Percentiles rank a stretch among this genome's conserved stretches.
These are phyloP conservation scores for Salix udensis DNA, from an alignment of 345 rosid genomes.

Conservation along the genomic window DNA sequence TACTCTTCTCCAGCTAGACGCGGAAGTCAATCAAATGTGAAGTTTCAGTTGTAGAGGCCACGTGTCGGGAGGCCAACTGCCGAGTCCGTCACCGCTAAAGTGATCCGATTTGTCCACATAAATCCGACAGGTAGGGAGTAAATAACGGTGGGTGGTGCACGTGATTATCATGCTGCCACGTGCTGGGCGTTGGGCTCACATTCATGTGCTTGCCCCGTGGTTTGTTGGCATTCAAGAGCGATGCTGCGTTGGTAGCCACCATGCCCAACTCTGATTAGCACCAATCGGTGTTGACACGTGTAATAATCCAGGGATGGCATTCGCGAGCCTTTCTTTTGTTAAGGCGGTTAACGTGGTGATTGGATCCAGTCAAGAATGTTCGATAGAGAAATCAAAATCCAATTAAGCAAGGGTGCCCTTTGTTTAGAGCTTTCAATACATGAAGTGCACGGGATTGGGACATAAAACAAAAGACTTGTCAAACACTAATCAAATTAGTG, in stretches of 20 bases:
- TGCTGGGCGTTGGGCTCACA: background rate
- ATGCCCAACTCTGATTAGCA: background rate
- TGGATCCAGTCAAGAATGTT: background rate
- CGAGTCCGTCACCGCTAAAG: constrained; percentile 26
- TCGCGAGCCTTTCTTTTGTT: background rate
- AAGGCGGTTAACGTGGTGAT: constrained; percentile 29
- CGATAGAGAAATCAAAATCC: background rate
- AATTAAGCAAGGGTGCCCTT: background rate
- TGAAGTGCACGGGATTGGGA: background rate
- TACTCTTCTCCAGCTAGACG: background rate
- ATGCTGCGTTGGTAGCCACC: constrained; percentile 28
- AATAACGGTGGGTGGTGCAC: constrained; percentile 9
- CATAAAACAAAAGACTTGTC: background rate
- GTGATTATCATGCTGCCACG: constrained; percentile 12
- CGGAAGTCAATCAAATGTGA: constrained; percentile 9
- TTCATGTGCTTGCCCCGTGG: constrained; percentile 22
- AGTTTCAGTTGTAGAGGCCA: background rate
- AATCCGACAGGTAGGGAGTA: constrained; percentile 15
- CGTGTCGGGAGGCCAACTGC: constrained; percentile 6
- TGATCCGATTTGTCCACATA: constrained; percentile 1
- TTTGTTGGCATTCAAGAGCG: constrained; percentile 15
- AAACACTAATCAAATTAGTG: background rate
- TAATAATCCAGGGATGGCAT: background rate
- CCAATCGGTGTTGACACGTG: constrained; percentile 12
- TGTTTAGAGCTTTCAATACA: background rate